Evolutionary conservation across 75 land plant genomes (phyloP), one percentile per base, ranked within the genome.

Genomic region (Sequoia sempervirens): DNA sequence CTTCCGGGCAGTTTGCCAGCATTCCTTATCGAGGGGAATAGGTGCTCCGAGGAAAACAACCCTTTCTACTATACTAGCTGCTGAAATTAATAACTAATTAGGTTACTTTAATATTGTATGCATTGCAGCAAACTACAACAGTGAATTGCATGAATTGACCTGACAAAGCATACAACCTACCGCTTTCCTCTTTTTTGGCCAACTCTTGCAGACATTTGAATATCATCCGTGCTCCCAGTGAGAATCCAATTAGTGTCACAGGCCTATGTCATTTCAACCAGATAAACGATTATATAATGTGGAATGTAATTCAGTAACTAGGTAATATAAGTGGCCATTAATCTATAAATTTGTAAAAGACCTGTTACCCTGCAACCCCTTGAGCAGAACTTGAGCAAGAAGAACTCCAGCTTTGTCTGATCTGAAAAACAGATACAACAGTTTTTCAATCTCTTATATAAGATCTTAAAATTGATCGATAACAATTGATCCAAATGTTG

Each of bases 41-140:
- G 99, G 98, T 64, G 98, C 95, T 85, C 99, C 99, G 83, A 97
- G 95, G 40, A 97, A 86, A 82, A 96, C 96, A 56, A 97, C 99
- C 43, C 95, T 88, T 87, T 97, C 99, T 20, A 97, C 90, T 75
- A 97, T 83, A 37, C 91, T 91, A 81, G 92, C 99, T 97, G 88
- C 30, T 4, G 75, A 82, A n/a, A 41, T 28, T n/a, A 84, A 2
- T 6, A 2, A 45, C 10, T 82, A 85, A 80, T 28, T 17, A 47
- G 50, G 23, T 32, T 12, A 28, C 20, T 72, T 34, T n/a, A 74
- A 20, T 61, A 41, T 78, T 5, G 18, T 78, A 41, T 23, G 6
- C 26, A 78, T 78, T 78, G 38, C 58, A 81, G 23, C 1, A 8
- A 82, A 82, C n/a, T 32, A n/a, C 23, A 32, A 34, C 3, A 64